phyloP scores from a whole-genome alignment of 2,329 filamentous ascomycete species.

The Cytospora schulzeri region DNA sequence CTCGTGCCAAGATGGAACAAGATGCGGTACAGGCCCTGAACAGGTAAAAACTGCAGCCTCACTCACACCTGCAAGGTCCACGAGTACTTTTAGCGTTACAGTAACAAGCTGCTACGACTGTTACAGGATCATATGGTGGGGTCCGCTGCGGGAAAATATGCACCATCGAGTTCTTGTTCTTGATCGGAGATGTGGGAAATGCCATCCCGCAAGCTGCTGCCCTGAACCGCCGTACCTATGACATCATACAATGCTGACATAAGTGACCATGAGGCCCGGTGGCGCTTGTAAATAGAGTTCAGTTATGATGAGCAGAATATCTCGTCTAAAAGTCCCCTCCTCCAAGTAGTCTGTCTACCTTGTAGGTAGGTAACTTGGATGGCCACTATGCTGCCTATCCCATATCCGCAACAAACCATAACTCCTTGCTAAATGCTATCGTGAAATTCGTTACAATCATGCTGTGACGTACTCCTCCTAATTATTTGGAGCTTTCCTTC shows the following conservation, averaged over 20 bases:
- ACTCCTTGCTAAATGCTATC: not conserved
- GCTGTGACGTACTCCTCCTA: slow-evolving; percentile 27
- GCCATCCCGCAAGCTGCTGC: not conserved
- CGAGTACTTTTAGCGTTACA: too few relatives aligned
- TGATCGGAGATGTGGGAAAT: not conserved
- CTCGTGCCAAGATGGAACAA: not conserved
- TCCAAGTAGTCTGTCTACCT: too few relatives aligned
- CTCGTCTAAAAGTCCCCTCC: too few relatives aligned
- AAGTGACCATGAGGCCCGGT: not conserved
- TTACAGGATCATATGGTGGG: not conserved
- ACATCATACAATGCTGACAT: not conserved
- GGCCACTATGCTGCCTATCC: not conserved
- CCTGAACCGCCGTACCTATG: not conserved
- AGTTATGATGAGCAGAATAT: not conserved
- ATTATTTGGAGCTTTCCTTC: slow-evolving; percentile 50
- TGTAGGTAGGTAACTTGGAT: too few relatives aligned
- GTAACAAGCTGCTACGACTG: not conserved
- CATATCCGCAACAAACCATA: not conserved
- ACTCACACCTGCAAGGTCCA: too few relatives aligned
- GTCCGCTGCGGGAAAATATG: not conserved
- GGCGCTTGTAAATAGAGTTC: not conserved
- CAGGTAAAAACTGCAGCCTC: not conserved
- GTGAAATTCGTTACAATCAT: slow-evolving; percentile 1
- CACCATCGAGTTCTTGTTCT: not conserved
- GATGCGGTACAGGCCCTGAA: not conserved